Evolutionary conservation across 1,139 yeast genomes (phyloP).

Genomic region (Yamadazyma pseudoaaseri): DNA sequence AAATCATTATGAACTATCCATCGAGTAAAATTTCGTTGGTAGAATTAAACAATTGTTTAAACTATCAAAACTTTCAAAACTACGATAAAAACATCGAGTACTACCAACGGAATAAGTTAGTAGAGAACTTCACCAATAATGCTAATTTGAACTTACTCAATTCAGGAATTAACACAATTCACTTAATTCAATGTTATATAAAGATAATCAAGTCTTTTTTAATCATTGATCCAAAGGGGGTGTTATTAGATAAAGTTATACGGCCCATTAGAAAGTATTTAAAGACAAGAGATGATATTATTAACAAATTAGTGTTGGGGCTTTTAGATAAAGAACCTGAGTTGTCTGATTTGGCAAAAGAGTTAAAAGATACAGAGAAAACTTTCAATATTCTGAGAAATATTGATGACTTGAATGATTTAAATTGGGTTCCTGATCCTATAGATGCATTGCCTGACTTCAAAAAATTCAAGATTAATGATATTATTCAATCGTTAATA

Average conservation of each 20-base stretch:
- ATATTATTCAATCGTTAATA: conserved; percentile 68
- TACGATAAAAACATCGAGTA: conserved; percentile 11
- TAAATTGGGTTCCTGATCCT: conserved; percentile 87
- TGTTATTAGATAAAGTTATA: conserved; percentile 71
- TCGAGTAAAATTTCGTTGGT: conserved; percentile 54
- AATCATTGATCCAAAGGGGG: conserved; percentile 85
- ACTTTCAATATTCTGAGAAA: conserved; percentile 12
- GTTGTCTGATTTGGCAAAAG: conserved; percentile 52
- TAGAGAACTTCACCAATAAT: conserved; percentile 48
- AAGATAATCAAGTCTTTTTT: conserved; percentile 72
- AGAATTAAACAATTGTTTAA: conserved; percentile 58
- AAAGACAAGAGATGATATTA: conserved; percentile 72
- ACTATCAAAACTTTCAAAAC: conserved; percentile 22
- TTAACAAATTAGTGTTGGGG: conserved; percentile 69
- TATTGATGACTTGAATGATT: conserved; percentile 40
- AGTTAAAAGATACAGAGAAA: conserved; percentile 33
- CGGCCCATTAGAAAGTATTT: conserved; percentile 70
- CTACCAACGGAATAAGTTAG: conserved; percentile 51
- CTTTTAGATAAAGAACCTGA: conserved; percentile 53
- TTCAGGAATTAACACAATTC: conserved; percentile 80
- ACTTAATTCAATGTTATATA: conserved; percentile 67
- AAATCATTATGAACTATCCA: conserved; percentile 61
- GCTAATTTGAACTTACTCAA: conserved; percentile 61
- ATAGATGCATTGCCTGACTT: conserved; percentile 91
- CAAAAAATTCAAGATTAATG: conserved; percentile 59